phyloP scores from a whole-genome alignment of 257 asterid genomes.

The Solanum piurae region DNA sequence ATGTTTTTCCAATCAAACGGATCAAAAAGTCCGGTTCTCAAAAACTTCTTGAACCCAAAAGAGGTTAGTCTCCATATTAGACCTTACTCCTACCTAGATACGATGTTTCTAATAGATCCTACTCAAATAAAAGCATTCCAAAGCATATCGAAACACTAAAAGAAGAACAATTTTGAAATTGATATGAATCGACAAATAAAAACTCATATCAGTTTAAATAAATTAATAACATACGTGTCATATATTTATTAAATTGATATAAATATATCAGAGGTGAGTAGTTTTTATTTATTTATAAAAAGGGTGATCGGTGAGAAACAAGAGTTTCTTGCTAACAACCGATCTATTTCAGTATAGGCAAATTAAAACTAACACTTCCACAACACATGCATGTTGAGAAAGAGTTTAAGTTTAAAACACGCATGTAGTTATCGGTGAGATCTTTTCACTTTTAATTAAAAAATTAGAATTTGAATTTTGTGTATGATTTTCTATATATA shows the following conservation, averaged over 20 bases:
- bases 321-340: not conserved
- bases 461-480: fast-evolving
- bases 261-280: not conserved
- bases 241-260: too few species aligned
- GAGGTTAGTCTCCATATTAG: too few species aligned
- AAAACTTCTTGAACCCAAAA: too few species aligned
- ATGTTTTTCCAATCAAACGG: not conserved
- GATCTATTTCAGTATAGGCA: not conserved
- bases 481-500: too few species aligned
- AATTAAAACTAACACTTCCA: not conserved
- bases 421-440: not conserved
- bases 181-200: not conserved
- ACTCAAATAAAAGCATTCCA: not conserved
- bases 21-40: too few species aligned
- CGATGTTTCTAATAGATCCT: too few species aligned
- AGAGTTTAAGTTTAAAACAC: not conserved
- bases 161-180: too few species aligned
- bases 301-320: not conserved
- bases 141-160: too few species aligned
- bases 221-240: too few species aligned
- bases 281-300: not conserved
- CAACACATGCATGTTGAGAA: not conserved
- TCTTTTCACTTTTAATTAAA: not conserved
- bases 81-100: too few species aligned
- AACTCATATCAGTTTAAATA: too few species aligned